Conservation (phyloP, 2,329 filamentous ascomycete genomes). For the Raffaelea arxii region DNA sequence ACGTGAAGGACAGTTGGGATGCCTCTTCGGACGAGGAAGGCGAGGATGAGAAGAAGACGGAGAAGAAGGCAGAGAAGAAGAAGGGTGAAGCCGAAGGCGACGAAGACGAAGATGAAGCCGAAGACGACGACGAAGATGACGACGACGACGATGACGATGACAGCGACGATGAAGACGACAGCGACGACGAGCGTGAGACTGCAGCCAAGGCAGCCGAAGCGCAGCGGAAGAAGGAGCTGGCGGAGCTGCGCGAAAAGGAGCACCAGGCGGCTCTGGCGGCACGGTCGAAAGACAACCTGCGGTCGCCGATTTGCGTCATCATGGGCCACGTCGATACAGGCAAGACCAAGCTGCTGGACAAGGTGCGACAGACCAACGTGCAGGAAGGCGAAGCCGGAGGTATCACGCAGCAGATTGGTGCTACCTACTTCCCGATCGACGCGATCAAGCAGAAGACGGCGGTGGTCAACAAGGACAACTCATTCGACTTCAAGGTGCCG, state of each 20-base stretch:
- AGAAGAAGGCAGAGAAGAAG: conserved; percentile 4
- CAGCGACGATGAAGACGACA: conserved; percentile 46
- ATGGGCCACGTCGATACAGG: conserved; percentile 99
- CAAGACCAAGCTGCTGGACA: conserved; percentile 98
- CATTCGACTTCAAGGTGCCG: conserved; percentile 94
- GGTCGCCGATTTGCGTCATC: conserved; percentile 99
- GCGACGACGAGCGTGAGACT: conserved; percentile 64
- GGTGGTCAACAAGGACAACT: conserved; percentile 83
- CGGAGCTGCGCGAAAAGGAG: conserved; percentile 77
- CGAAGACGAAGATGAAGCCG: conserved; percentile 18
- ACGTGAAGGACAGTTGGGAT: conserved; percentile 93
- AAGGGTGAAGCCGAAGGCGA: conserved; percentile 29
- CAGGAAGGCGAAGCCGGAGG: conserved; percentile 98
- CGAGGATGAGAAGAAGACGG: conserved; percentile 26
- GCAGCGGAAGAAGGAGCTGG: conserved; percentile 77
- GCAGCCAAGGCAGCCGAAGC: conserved; percentile 63
- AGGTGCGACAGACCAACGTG: conserved; percentile 96
- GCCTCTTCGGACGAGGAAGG: conserved; percentile 68
- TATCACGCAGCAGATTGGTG: conserved; percentile 99
- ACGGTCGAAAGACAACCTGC: conserved; percentile 85
- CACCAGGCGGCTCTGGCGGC: conserved; percentile 88
- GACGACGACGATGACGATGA: conserved; percentile 18
- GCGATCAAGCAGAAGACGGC: conserved; percentile 85
- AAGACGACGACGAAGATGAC: conserved; percentile 17
- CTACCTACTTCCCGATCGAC: conserved; percentile 96